Conservation (phyloP, 495 filamentous ascomycete species). For the Aspergillus bertholletiae region DNA sequence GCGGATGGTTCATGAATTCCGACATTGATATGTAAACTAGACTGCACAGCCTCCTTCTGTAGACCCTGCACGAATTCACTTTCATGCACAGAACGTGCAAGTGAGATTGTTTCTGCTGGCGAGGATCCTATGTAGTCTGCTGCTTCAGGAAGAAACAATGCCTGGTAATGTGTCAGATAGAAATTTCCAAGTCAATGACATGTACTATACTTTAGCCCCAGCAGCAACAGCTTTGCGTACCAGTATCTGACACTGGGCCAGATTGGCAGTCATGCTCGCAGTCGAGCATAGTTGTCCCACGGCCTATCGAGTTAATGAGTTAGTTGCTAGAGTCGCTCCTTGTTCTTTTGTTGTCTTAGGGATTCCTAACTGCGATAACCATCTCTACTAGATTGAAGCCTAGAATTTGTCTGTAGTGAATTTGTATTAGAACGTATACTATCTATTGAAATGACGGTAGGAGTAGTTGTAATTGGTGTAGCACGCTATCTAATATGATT, state of each 20-base stretch:
- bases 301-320: constrained; percentile 50
- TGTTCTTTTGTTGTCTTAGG: neutral
- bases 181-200: neutral
- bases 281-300: constrained; percentile 87
- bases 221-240: constrained; percentile 68
- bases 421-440: too few relatives aligned
- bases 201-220: constrained; percentile 64
- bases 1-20: constrained; percentile 77
- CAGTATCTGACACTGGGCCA: constrained; percentile 67
- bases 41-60: constrained; percentile 56
- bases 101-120: constrained; percentile 59
- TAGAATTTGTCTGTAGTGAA: too few relatives aligned
- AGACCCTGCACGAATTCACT: constrained; percentile 71
- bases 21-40: constrained; percentile 72
- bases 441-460: too few relatives aligned
- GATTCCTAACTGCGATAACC: constrained; percentile 34
- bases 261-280: constrained; percentile 72
- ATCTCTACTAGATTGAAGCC: constrained; percentile 15
- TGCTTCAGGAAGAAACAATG: constrained; percentile 89
- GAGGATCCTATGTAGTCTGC: constrained; percentile 79
- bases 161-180: constrained; percentile 39
- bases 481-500: constrained; percentile 1
- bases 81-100: constrained; percentile 55
- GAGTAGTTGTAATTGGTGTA: neutral
- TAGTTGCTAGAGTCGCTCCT: neutral